Evolutionary conservation across 768 basidiomycete genomes (phyloP).

Genomic region (Gymnopilus junonius): DNA sequence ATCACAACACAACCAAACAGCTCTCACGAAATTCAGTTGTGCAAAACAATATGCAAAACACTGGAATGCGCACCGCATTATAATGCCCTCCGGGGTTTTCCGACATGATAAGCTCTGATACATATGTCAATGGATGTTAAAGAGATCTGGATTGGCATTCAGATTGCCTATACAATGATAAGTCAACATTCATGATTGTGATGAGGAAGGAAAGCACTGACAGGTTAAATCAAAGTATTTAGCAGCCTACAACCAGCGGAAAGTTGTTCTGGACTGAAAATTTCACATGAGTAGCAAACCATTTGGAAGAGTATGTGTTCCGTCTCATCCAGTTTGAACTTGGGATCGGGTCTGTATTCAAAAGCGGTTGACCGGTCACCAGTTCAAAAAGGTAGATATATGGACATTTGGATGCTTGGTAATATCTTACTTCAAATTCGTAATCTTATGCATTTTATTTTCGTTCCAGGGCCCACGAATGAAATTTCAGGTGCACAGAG

Average conservation of each 20-base stretch:
- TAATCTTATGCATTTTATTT: conserved; percentile 33
- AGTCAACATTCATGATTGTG: neutral
- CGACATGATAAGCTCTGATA: conserved; percentile 18
- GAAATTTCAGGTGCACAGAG: conserved; percentile 33
- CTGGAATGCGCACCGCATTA: too few species aligned
- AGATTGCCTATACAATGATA: conserved; percentile 20
- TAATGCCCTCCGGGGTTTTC: too few species aligned
- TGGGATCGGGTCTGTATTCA: conserved; percentile 12
- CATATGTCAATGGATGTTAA: conserved; percentile 16
- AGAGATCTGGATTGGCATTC: conserved; percentile 16
- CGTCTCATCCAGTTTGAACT: neutral
- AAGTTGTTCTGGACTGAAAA: neutral
- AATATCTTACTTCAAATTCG: conserved; percentile 40
- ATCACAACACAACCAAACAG: too few species aligned
- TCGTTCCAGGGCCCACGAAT: conserved; percentile 30
- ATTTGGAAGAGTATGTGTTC: neutral
- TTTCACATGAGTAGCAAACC: neutral
- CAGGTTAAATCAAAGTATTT: neutral
- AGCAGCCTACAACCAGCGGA: neutral
- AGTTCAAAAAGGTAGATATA: conserved; percentile 22
- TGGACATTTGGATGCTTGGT: conserved; percentile 23
- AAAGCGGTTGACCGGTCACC: conserved; percentile 13
- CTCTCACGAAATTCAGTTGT: too few species aligned
- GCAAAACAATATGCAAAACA: too few species aligned
- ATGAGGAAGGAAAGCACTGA: neutral